A percentile compares a stretch with the other conserved stretches of the same genome.
Conservation (phyloP, 768 basidiomycete species). For the Amylocystis lapponica region DNA sequence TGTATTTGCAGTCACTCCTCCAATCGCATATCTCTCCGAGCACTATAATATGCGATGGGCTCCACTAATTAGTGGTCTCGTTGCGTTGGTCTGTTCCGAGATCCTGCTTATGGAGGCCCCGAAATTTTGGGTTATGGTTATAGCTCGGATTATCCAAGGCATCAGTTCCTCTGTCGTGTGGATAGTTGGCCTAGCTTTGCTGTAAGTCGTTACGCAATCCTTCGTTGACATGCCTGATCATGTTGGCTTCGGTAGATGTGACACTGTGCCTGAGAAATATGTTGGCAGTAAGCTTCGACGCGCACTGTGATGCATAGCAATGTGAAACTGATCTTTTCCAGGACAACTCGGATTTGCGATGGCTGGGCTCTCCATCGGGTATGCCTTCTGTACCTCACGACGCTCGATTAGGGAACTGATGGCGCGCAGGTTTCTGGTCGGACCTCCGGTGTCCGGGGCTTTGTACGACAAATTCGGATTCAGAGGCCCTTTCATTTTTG, state of each 20-base stretch:
- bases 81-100: slow-evolving; percentile 30
- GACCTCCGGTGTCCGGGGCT: slow-evolving; percentile 34
- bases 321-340: slow-evolving; percentile 6
- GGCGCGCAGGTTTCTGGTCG: slow-evolving; percentile 25
- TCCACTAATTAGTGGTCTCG: slow-evolving; percentile 26
- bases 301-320: background rate
- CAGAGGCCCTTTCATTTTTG: slow-evolving; percentile 34
- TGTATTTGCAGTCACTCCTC: slow-evolving; percentile 27
- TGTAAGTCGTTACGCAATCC: slow-evolving; percentile 20
- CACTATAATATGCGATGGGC: slow-evolving; percentile 25
- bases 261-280: slow-evolving; percentile 28
- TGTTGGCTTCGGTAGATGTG: slow-evolving; percentile 22
- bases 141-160: slow-evolving; percentile 35
- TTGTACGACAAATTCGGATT: slow-evolving; percentile 32
- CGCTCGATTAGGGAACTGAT: too few species aligned
- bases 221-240: background rate
- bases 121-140: slow-evolving; percentile 32
- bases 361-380: slow-evolving; percentile 35
- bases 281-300: slow-evolving; percentile 32
- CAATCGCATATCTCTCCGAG: slow-evolving; percentile 32
- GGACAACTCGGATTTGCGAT: slow-evolving; percentile 36
- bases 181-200: slow-evolving; percentile 33
- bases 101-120: slow-evolving; percentile 36
- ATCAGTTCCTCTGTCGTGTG: slow-evolving; percentile 35
- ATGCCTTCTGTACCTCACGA: background rate